phyloP scores from a whole-genome alignment of 148 eudicot genomes.

The Rhododendron molle region DNA sequence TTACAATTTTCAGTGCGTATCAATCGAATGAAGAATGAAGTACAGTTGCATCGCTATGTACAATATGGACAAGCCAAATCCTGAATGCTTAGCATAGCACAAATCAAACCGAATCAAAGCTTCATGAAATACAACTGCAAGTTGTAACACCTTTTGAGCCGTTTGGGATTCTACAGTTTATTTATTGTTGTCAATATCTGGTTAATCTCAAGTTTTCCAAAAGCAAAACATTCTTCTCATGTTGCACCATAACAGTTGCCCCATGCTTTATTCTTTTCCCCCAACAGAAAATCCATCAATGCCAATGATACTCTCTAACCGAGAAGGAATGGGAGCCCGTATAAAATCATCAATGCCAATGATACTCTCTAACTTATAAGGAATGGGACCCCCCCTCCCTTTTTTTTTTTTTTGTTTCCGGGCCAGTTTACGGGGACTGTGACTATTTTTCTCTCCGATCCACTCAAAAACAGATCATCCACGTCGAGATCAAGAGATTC shows the following conservation, averaged over 20 bases:
- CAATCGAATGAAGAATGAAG: too few species aligned
- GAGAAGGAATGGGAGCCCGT: not conserved
- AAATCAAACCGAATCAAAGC: not conserved
- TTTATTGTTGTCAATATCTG: not conserved
- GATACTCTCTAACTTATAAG: too few species aligned
- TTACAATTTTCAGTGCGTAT: too few species aligned
- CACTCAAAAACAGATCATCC: too few species aligned
- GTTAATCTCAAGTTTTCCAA: not conserved
- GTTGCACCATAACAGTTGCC: not conserved
- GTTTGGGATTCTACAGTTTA: not conserved
- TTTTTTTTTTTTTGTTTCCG: too few species aligned
- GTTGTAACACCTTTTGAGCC: not conserved
- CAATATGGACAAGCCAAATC: not conserved
- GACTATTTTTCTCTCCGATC: too few species aligned
- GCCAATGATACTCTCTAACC: not conserved
- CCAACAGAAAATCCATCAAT: not conserved
- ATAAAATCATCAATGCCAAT: too few species aligned
- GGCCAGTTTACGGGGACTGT: accelerated
- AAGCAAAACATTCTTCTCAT: not conserved
- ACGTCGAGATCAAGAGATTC: too few species aligned
- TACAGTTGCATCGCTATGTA: too few species aligned
- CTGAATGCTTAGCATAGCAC: not conserved
- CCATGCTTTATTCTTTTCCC: not conserved
- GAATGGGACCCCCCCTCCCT: too few species aligned
- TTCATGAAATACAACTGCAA: not conserved